Conservation (phyloP, 192 early-diverging fungal species). For the Podila epigama region DNA sequence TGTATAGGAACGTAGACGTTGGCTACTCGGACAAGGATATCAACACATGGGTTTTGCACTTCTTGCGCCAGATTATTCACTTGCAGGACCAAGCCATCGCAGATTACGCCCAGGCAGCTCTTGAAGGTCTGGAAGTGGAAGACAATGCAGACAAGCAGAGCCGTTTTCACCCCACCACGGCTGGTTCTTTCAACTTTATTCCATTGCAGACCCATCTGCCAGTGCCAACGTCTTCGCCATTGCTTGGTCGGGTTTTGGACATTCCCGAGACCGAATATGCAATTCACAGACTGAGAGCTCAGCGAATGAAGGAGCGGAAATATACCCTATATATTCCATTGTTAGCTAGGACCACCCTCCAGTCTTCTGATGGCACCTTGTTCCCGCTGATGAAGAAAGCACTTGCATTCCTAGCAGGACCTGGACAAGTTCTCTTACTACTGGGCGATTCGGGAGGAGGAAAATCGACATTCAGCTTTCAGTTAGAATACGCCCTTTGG, state of each 20-base stretch:
- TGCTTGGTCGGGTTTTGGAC: background rate
- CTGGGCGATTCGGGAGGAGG: conserved; percentile 17
- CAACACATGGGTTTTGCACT: background rate
- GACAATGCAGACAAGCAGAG: no score
- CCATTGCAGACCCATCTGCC: background rate
- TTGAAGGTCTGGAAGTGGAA: no score
- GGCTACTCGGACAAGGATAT: background rate
- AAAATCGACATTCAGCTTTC: conserved; percentile 6
- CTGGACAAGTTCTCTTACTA: background rate
- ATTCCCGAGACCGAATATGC: background rate
- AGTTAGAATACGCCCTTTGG: background rate
- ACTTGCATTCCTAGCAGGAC: background rate
- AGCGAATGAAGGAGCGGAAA: background rate
- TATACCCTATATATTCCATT: background rate
- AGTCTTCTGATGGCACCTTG: background rate
- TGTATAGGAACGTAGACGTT: background rate
- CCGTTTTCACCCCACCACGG: no score
- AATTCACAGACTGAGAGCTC: background rate
- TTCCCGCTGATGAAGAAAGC: background rate
- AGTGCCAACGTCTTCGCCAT: background rate
- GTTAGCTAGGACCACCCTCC: background rate
- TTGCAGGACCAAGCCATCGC: no score
- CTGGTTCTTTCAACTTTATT: background rate
- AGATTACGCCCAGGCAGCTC: no score
- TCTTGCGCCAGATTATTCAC: background rate